Evolutionary conservation across 805 yeast genomes (phyloP).

Genomic region (Ogataea parapolymorpha): DNA sequence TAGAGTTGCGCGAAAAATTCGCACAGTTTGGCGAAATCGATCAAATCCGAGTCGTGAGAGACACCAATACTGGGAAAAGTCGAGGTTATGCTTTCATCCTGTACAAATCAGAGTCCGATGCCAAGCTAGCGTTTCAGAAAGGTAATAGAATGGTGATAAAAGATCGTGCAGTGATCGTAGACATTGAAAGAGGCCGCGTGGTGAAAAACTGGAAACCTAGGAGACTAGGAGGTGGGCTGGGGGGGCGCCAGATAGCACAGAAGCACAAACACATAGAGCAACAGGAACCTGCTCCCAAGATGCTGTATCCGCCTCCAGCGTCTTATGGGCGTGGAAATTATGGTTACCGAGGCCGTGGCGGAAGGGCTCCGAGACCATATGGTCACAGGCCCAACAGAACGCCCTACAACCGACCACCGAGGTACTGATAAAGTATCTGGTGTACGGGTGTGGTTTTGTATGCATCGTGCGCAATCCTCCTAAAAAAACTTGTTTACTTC

Average conservation of each 20-base stretch:
- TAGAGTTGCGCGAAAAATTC: constrained; percentile 63
- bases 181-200: constrained; percentile 66
- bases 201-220: constrained; percentile 68
- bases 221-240: constrained; percentile 88
- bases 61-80: constrained; percentile 45
- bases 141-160: constrained; percentile 52
- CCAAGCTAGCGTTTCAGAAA: constrained; percentile 58
- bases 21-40: constrained; percentile 69
- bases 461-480: constrained; percentile 3
- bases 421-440: constrained; percentile 5
- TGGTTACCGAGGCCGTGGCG: constrained; percentile 11
- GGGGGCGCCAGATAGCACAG: constrained; percentile 46
- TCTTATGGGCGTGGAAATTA: constrained; percentile 10
- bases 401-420: constrained; percentile 4
- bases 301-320: constrained; percentile 20
- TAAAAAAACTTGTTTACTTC: constrained; percentile 2
- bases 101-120: constrained; percentile 58
- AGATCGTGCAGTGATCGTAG: constrained; percentile 60
- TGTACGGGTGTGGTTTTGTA: constrained; percentile 3
- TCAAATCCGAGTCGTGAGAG: constrained; percentile 53
- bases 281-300: constrained; percentile 7
- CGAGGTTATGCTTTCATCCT: constrained; percentile 84
- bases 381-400: constrained; percentile 3
- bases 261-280: constrained; percentile 3
- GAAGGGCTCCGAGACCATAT: constrained; percentile 9